phyloP scores from a whole-genome alignment of 495 filamentous ascomycete genomes.

The Parathielavia hyrcaniae region DNA sequence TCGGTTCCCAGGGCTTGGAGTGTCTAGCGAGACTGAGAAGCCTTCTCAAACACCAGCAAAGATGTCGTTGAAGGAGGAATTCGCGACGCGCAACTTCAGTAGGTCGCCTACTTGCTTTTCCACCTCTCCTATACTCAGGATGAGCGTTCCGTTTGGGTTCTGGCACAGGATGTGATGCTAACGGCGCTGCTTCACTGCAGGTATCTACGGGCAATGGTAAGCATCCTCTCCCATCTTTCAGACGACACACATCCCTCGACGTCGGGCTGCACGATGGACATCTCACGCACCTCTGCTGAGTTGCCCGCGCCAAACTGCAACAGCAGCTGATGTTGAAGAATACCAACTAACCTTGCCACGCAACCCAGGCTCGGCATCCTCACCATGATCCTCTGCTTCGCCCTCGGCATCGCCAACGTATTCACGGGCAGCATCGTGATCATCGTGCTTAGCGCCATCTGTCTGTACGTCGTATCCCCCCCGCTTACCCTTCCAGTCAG shows the following conservation, averaged over 20 bases:
- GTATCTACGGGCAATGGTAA: slow-evolving; percentile 99
- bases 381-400: slow-evolving; percentile 91
- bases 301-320: not conserved
- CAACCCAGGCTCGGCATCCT: slow-evolving; percentile 83
- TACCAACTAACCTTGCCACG: not conserved
- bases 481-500: not conserved
- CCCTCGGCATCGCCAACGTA: slow-evolving; percentile 88
- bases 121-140: slow-evolving; percentile 22
- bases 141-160: not conserved
- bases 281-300: not conserved
- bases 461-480: slow-evolving; percentile 58
- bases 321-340: not conserved
- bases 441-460: slow-evolving; percentile 76
- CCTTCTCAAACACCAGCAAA: slow-evolving; percentile 23
- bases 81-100: slow-evolving; percentile 98
- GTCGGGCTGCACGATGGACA: not conserved
- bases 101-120: slow-evolving; percentile 37
- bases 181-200: slow-evolving; percentile 46
- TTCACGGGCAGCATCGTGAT: slow-evolving; percentile 56
- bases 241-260: not conserved
- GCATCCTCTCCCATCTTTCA: slow-evolving; percentile 29
- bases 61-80: slow-evolving; percentile 62
- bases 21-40: not conserved
- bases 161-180: slow-evolving; percentile 8
- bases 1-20: not conserved